Conservation (phyloP, 1,284 basidiomycete genomes). For the Austroboletus novae-zelandiae region DNA sequence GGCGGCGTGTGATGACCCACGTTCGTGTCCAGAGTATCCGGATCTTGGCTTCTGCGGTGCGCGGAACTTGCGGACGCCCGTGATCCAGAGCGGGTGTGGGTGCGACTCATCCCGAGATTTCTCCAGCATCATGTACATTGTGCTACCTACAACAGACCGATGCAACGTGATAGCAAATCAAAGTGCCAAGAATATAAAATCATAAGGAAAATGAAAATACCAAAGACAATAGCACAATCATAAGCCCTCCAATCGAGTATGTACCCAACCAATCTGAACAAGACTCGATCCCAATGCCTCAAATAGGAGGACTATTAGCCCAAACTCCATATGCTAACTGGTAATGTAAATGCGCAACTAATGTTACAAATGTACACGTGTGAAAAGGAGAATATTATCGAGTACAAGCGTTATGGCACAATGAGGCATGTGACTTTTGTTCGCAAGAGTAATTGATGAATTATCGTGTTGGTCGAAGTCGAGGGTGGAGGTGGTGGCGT, state of each 20-base stretch:
- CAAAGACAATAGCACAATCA: conserved; percentile 28
- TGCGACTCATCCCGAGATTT: neutral
- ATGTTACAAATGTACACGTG: conserved; percentile 34
- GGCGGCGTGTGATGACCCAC: conserved; percentile 4
- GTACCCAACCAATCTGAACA: conserved; percentile 26
- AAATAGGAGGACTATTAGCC: conserved; percentile 31
- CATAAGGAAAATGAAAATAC: conserved; percentile 26
- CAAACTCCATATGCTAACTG: conserved; percentile 31
- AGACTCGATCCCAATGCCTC: conserved; percentile 29
- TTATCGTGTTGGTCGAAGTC: conserved; percentile 17
- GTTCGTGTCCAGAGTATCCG: conserved; percentile 13
- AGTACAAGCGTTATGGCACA: conserved; percentile 37
- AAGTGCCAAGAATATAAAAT: conserved; percentile 31
- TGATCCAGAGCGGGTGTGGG: neutral
- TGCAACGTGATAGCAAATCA: conserved; percentile 28
- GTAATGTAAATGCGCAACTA: conserved; percentile 37
- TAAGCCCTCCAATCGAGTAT: conserved; percentile 31
- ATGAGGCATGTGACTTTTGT: conserved; percentile 17
- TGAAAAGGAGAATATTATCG: conserved; percentile 29
- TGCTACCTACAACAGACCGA: conserved; percentile 30
- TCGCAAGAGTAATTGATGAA: conserved; percentile 11
- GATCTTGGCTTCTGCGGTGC: conserved; percentile 19
- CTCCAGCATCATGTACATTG: conserved; percentile 16
- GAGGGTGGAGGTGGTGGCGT: conserved; percentile 14
- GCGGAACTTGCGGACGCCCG: conserved; percentile 16